Evolutionary conservation across 768 basidiomycete species (phyloP).

Genomic region (Cyathus striatus): DNA sequence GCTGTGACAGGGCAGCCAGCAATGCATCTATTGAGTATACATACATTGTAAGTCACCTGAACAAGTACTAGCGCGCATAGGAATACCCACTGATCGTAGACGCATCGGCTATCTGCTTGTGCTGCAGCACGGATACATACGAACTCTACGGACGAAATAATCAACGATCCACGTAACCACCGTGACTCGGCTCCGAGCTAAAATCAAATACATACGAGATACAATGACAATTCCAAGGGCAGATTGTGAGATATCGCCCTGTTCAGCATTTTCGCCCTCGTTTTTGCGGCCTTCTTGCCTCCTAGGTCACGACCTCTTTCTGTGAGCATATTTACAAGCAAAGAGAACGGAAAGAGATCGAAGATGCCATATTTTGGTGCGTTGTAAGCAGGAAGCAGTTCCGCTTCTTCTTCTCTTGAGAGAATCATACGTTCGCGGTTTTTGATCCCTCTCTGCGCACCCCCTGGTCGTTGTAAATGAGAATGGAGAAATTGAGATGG

Average conservation of each 20-base stretch:
- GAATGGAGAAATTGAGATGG: background rate
- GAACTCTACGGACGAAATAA: constrained; percentile 45
- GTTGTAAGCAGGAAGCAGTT: constrained; percentile 46
- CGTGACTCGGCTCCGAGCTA: background rate
- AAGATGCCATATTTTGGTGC: constrained; percentile 58
- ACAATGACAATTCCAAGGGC: constrained; percentile 66
- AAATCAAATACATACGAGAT: constrained; percentile 39
- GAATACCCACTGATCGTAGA: constrained; percentile 52
- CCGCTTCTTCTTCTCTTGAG: constrained; percentile 35
- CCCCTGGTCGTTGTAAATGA: background rate
- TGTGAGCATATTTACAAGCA: constrained; percentile 42
- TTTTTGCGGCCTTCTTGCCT: constrained; percentile 57
- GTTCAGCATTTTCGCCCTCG: constrained; percentile 45
- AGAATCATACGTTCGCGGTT: constrained; percentile 28
- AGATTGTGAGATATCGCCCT: constrained; percentile 51
- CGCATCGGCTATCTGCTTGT: constrained; percentile 49
- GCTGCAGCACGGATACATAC: constrained; percentile 57
- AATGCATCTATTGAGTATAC: constrained; percentile 34
- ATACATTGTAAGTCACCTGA: background rate
- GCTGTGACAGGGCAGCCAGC: constrained; percentile 40
- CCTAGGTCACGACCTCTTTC: constrained; percentile 44
- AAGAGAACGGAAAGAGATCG: constrained; percentile 68
- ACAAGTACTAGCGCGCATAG: background rate
- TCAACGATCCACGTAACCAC: constrained; percentile 4
- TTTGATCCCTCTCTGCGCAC: background rate